A percentile compares a stretch with the other conserved stretches of the same genome.
Evolutionary conservation across 73 alveolate genomes (phyloP).

Genomic region (Effrenium voratum): DNA sequence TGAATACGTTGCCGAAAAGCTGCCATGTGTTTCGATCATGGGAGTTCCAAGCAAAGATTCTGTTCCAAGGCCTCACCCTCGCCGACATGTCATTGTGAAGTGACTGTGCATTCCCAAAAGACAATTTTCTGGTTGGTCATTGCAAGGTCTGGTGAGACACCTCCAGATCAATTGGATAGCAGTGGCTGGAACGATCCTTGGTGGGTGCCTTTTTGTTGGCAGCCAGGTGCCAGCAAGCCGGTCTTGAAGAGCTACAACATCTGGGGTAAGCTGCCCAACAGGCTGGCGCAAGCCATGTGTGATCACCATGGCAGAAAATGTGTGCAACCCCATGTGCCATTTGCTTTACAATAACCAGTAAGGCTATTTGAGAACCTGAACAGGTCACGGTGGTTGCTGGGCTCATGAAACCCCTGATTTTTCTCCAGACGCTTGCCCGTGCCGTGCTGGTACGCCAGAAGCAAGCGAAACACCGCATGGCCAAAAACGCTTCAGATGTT

Average conservation of each 20-base stretch:
- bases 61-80: no score
- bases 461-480: background rate
- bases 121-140: no score
- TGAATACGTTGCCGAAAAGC: no score
- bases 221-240: slow-evolving; percentile 34
- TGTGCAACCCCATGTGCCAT: background rate
- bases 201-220: background rate
- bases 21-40: no score
- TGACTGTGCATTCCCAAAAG: no score
- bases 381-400: background rate
- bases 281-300: no score
- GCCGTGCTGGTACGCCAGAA: background rate
- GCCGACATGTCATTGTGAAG: no score
- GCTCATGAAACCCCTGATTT: background rate
- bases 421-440: background rate
- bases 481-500: background rate
- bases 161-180: no score
- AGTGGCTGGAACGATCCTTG: no score
- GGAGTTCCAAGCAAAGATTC: no score
- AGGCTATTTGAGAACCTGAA: background rate
- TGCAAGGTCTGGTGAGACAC: no score
- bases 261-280: slow-evolving; percentile 33
- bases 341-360: background rate
- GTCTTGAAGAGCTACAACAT: slow-evolving; percentile 62
- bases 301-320: no score